These are phyloP conservation scores for Phallus indusiatus DNA, from an alignment of 768 basidiomycete species.

Conservation along the genomic window DNA sequence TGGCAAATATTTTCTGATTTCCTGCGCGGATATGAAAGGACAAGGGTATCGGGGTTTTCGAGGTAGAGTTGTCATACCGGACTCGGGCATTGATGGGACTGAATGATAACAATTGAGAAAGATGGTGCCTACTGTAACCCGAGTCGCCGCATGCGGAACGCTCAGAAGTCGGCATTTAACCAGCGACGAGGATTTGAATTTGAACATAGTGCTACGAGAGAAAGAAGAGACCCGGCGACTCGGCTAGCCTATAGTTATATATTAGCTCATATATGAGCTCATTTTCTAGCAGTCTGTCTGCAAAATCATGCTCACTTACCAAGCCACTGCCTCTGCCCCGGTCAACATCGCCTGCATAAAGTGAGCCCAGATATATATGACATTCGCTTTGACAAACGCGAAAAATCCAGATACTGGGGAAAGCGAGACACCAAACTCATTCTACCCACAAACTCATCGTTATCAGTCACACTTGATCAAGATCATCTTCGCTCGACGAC, in stretches of 20 bases:
- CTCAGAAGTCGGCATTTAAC: not conserved
- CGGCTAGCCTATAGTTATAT: not conserved
- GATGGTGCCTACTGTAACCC: not conserved
- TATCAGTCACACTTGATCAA: slow-evolving; percentile 96
- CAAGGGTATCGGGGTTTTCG: slow-evolving; percentile 24
- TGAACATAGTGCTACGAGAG: not conserved
- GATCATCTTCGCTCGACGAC: slow-evolving; percentile 93
- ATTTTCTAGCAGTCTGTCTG: not conserved
- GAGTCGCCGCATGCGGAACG: not conserved
- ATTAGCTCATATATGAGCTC: not conserved
- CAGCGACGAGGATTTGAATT: not conserved
- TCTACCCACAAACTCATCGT: slow-evolving; percentile 93
- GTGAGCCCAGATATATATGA: slow-evolving; percentile 32
- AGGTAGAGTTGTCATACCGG: slow-evolving; percentile 13
- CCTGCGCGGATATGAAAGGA: slow-evolving; percentile 24
- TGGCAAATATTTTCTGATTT: slow-evolving; percentile 24
- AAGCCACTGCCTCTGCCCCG: slow-evolving; percentile 86
- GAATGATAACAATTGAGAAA: not conserved
- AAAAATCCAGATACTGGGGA: slow-evolving; percentile 83
- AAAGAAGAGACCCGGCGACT: not conserved
- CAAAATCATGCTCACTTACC: slow-evolving; percentile 33
- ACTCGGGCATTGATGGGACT: not conserved
- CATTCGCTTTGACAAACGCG: slow-evolving; percentile 7
- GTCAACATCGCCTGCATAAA: slow-evolving; percentile 99
- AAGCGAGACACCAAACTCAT: slow-evolving; percentile 94